Conservation (phyloP, 2,329 filamentous ascomycete species). For the Lecanosticta acicola region DNA sequence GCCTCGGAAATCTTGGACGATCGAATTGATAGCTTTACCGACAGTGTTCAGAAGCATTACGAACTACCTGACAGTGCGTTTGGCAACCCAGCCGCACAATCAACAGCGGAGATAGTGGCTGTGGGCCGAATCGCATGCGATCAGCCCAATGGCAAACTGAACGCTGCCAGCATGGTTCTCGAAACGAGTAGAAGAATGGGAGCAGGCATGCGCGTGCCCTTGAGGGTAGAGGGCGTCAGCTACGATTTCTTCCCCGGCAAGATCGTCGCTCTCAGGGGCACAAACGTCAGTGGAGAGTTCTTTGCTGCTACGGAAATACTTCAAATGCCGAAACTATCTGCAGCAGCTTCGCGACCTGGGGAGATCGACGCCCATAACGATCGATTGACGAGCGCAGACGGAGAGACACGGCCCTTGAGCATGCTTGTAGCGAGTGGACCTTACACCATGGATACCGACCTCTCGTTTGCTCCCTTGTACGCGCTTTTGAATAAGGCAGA, state of each 20-base stretch:
- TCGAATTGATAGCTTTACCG: conserved; percentile 81
- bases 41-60: conserved; percentile 68
- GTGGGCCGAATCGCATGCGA: conserved; percentile 91
- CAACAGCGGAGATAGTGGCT: conserved; percentile 79
- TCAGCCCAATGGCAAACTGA: conserved; percentile 77
- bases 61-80: conserved; percentile 73
- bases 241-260: conserved; percentile 93
- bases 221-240: conserved; percentile 65
- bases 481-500: conserved; percentile 73
- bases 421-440: conserved; percentile 77
- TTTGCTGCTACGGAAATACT: conserved; percentile 77
- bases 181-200: conserved; percentile 83
- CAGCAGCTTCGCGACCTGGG: conserved; percentile 62
- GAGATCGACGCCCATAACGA: conserved; percentile 64
- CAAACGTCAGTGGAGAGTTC: conserved; percentile 77
- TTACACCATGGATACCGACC: conserved; percentile 86
- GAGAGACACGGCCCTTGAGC: conserved; percentile 60
- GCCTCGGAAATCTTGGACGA: conserved; percentile 91
- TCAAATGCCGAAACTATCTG: conserved; percentile 65
- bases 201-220: conserved; percentile 71
- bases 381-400: conserved; percentile 60
- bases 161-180: conserved; percentile 75
- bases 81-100: conserved; percentile 78
- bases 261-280: conserved; percentile 79
- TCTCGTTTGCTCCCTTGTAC: conserved; percentile 82